Conservation (phyloP, 352 stramenopile genomes). For the Phytophthora citrophthora region DNA sequence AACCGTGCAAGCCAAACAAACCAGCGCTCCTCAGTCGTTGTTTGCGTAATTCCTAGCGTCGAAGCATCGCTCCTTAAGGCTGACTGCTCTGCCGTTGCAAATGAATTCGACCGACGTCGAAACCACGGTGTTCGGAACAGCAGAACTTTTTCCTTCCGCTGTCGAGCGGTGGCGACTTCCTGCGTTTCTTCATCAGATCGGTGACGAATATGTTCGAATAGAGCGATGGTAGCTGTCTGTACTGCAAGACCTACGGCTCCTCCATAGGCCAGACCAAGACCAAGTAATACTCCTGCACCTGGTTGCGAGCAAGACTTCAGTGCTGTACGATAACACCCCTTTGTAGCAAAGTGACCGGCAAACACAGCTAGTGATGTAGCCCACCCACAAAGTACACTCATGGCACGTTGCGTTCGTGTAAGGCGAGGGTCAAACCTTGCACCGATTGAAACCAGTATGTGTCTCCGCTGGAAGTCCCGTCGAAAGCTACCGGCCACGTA, state of each 20-base stretch:
- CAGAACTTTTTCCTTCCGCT: conserved; percentile 82
- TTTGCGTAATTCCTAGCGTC: conserved; percentile 51
- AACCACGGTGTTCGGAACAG: conserved; percentile 51
- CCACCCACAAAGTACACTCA: conserved; percentile 52
- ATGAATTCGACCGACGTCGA: conserved; percentile 6
- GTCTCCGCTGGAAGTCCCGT: conserved; percentile 44
- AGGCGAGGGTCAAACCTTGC: conserved; percentile 63
- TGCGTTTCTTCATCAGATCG: conserved; percentile 66
- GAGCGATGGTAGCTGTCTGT: conserved; percentile 35
- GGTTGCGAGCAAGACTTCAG: conserved; percentile 71
- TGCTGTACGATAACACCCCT: conserved; percentile 65
- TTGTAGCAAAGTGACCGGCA: conserved; percentile 51
- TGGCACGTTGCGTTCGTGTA: conserved; percentile 61
- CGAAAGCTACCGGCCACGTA: conserved; percentile 63
- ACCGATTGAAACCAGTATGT: conserved; percentile 59
- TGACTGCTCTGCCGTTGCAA: conserved; percentile 6
- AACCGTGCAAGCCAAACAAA: conserved; percentile 71
- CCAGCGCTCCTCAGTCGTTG: conserved; percentile 81
- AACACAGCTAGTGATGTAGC: conserved; percentile 57
- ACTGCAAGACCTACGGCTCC: conserved; percentile 48
- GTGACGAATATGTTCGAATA: conserved; percentile 73
- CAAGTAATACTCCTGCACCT: conserved; percentile 45
- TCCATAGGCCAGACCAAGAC: conserved; percentile 66
- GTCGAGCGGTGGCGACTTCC: conserved; percentile 56
- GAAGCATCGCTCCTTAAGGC: conserved; percentile 23